Base-by-base conservation (phyloP, 202 grass and related monocot genomes). In the Cymbopogon flexuosus region DNA sequence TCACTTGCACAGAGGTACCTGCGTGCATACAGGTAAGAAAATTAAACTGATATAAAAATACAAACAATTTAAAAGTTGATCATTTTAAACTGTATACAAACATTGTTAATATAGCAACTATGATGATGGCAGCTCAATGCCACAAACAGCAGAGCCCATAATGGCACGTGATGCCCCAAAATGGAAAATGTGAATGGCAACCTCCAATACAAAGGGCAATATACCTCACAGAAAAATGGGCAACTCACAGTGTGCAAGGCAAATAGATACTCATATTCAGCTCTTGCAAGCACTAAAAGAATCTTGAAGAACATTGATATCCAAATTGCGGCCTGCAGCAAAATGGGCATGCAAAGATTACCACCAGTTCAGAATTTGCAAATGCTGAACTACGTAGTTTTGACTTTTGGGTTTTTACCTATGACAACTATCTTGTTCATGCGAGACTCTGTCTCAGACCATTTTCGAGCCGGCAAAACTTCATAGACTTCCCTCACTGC, bases 401-500 rank as follows among this genome's bases (percentile, higher is more conserved):
- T 54, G 11, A 77, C 19, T 22, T 58, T 58, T 23, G 19, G 22
- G 8, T 68, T 15, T 78, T 85, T 88, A 91, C 95, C 95, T 93
- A 97, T 97, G 70, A 98, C 75, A 77, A 98, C 90, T 46, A 97
- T 92, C 76, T 93, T 98, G 86, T 89, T 98, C 63, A 82, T 84
- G 57, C 61, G 78, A 70, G 91, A 81, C 73, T 94, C 86, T 68
- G 74, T 72, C 37, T 93, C 71, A 10, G 77, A 62, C 95, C 95
- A 98, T 81, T 91, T 66, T 52, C 88, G 88, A 79, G 91, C 86
- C 5, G 95, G 88, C 36, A 91, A 73, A 84, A 94, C 82, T 84
- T 97, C 95, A 31, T 98, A 98, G 22, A 98, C 86, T 76, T 98
- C 95, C 89, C 90, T 94, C 73, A 98, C 95, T 66, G 95, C 95